These are phyloP conservation scores for Viridothelium virens DNA, from an alignment of 495 filamentous ascomycete species.

Conservation along the genomic window DNA sequence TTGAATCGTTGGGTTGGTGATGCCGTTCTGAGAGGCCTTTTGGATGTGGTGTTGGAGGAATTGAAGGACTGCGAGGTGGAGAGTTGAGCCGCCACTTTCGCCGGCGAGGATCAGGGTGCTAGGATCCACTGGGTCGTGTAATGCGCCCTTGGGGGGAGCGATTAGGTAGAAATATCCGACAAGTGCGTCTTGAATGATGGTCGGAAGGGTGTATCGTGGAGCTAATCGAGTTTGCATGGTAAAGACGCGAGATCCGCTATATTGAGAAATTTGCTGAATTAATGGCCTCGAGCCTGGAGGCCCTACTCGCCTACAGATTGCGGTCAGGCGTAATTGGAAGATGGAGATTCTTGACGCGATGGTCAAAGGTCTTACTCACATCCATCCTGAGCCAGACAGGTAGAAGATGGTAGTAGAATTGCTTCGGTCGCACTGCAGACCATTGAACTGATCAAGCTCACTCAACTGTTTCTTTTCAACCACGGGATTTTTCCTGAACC, in stretches of 20 bases:
- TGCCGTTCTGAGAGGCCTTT: slow-evolving; percentile 12
- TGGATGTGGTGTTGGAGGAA: slow-evolving; percentile 13
- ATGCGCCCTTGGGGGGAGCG: slow-evolving; percentile 16
- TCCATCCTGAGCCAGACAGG: slow-evolving; percentile 20
- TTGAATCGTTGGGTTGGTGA: not conserved
- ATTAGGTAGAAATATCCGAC: slow-evolving; percentile 21
- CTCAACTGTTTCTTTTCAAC: not conserved
- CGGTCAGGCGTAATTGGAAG: not conserved
- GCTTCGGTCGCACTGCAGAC: slow-evolving; percentile 13
- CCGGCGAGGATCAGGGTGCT: slow-evolving; percentile 19
- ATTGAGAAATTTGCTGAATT: slow-evolving; percentile 15
- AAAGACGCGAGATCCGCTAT: slow-evolving; percentile 16
- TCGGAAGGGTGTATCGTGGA: slow-evolving; percentile 22
- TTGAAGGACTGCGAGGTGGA: slow-evolving; percentile 20
- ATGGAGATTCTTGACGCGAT: not conserved
- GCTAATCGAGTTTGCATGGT: slow-evolving; percentile 19
- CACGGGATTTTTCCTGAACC: slow-evolving; percentile 4
- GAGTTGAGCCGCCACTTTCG: slow-evolving; percentile 18
- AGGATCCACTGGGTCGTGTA: slow-evolving; percentile 15
- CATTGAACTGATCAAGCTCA: slow-evolving; percentile 17
- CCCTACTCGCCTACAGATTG: slow-evolving; percentile 13
- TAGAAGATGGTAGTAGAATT: slow-evolving; percentile 20
- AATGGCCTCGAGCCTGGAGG: slow-evolving; percentile 20
- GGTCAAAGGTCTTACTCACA: slow-evolving; percentile 15
- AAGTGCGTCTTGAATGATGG: slow-evolving; percentile 19